Evolutionary conservation across 352 stramenopile genomes (phyloP).

Genomic region (Phytophthora crassamura): DNA sequence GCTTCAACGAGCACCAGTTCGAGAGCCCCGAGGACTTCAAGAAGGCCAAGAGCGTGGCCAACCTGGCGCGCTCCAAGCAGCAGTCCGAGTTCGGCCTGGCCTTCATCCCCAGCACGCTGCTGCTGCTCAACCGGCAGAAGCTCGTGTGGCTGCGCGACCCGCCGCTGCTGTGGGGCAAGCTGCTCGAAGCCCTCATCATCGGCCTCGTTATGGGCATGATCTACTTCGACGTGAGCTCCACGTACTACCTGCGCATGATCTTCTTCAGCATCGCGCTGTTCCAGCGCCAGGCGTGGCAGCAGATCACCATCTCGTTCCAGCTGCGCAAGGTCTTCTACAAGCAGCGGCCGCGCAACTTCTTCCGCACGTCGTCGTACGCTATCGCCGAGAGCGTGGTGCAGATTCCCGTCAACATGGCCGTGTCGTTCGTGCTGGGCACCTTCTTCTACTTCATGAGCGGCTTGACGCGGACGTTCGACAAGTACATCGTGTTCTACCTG

Average conservation of each 20-base stretch:
- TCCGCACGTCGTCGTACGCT: constrained; percentile 74
- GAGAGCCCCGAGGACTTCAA: constrained; percentile 55
- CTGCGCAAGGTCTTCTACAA: constrained; percentile 90
- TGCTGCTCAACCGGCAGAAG: constrained; percentile 52
- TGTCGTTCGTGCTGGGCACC: constrained; percentile 76
- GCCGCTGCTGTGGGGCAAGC: constrained; percentile 48
- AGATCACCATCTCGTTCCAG: too few species aligned
- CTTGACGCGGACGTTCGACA: constrained; percentile 50
- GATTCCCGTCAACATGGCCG: constrained; percentile 56
- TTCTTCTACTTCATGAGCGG: constrained; percentile 86
- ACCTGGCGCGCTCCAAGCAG: constrained; percentile 49
- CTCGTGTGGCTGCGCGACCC: constrained; percentile 56
- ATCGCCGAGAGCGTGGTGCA: constrained; percentile 59
- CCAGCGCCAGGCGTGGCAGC: constrained; percentile 62
- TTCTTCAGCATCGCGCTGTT: constrained; percentile 56
- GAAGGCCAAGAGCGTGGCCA: constrained; percentile 52
- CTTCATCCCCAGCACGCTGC: constrained; percentile 36
- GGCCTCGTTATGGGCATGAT: constrained; percentile 73
- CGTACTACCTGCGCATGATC: constrained; percentile 67
- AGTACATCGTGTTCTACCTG: constrained; percentile 75
- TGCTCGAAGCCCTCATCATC: constrained; percentile 61
- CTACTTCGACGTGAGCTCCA: constrained; percentile 51
- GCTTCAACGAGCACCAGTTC: constrained; percentile 60
- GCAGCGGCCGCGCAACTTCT: constrained; percentile 85
- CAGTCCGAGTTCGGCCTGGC: constrained; percentile 48